Evolutionary conservation across 1,284 basidiomycete genomes (phyloP), one percentile per base, ranked within the genome.

Genomic region (Cutaneotrichosporon daszewskae): DNA sequence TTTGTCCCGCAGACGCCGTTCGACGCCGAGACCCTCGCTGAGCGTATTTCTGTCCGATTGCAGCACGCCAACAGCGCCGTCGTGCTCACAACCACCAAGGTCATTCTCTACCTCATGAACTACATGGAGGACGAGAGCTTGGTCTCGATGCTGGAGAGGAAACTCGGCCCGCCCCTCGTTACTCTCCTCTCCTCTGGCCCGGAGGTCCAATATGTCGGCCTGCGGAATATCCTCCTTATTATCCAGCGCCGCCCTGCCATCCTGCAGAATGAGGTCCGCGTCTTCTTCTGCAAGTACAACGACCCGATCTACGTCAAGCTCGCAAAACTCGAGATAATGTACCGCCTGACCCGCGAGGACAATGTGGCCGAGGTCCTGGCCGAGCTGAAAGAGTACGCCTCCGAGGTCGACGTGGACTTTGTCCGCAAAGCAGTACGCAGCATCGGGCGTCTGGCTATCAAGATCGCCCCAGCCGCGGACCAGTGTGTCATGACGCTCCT

Each of bases 271-370:
- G 94, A 98, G 72, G 91, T 98, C 83, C 83, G 91, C 46, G 92
- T 98, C 19, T 98, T 98, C 72, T 98, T 98, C 76, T 98, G 95
- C 83, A 98, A 98, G 71, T 98, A 99, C 75, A 98, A 97, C 68
- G 95, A 98, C 64, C 94, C 95, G 3, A 76, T 92, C 25, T 99
- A 98, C 65, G 91, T 97, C 71, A 98, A 98, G 74, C 80, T 97
- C 39, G 94, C 95, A 70, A 98, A 98, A 71, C 75, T 98, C 51
- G 95, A 96, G 59, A 96, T 97, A 69, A 97, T 98, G 92, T 90
- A 96, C 51, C 82, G 90, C 43, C 75, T 98, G 41, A 92, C 90
- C 3, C 79, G 79, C 24, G 90, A 95, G 49, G 84, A 83, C 64
- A 98, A 97, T 57, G 88, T 96, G 4, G 86, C 95, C 66, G 89